phyloP scores from a whole-genome alignment of 768 basidiomycete genomes.

The Holtermanniella nyarrowii region DNA sequence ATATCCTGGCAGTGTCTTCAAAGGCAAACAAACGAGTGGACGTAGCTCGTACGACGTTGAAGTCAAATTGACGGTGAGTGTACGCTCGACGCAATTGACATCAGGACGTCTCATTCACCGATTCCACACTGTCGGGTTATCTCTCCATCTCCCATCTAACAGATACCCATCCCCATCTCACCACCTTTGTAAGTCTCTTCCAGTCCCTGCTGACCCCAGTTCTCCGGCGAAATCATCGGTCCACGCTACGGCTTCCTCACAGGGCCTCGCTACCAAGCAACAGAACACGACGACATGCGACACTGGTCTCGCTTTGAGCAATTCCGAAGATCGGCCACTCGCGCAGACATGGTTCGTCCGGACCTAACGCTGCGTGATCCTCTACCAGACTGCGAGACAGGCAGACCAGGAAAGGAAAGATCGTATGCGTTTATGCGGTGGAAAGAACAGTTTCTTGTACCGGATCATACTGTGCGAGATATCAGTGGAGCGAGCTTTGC shows the following conservation, averaged over 20 bases:
- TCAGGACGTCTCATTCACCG: conserved; percentile 79
- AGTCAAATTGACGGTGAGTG: conserved; percentile 78
- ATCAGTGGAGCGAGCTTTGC: conserved; percentile 93
- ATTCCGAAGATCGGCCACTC: conserved; percentile 62
- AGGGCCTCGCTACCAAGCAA: conserved; percentile 51
- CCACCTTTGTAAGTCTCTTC: conserved; percentile 52
- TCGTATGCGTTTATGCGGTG: conserved; percentile 77
- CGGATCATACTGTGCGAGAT: conserved; percentile 82
- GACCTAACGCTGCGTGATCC: conserved; percentile 59
- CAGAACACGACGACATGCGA: conserved; percentile 78
- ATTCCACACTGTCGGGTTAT: conserved; percentile 80
- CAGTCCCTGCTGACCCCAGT: conserved; percentile 32
- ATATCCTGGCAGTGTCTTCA: conserved; percentile 78
- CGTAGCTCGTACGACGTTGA: conserved; percentile 89
- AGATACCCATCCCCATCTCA: conserved; percentile 87
- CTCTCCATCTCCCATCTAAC: conserved; percentile 86
- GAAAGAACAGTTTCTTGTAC: conserved; percentile 95
- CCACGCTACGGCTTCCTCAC: conserved; percentile 84
- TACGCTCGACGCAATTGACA: neutral
- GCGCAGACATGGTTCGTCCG: conserved; percentile 63
- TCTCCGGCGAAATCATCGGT: conserved; percentile 93
- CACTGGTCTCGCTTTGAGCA: conserved; percentile 93
- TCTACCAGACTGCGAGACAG: conserved; percentile 16
- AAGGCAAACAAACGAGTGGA: conserved; percentile 87
- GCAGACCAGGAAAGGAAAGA: conserved; percentile 19